Base-by-base conservation (phyloP, 2,329 filamentous ascomycete genomes). In the Delphinella strobiligena region DNA sequence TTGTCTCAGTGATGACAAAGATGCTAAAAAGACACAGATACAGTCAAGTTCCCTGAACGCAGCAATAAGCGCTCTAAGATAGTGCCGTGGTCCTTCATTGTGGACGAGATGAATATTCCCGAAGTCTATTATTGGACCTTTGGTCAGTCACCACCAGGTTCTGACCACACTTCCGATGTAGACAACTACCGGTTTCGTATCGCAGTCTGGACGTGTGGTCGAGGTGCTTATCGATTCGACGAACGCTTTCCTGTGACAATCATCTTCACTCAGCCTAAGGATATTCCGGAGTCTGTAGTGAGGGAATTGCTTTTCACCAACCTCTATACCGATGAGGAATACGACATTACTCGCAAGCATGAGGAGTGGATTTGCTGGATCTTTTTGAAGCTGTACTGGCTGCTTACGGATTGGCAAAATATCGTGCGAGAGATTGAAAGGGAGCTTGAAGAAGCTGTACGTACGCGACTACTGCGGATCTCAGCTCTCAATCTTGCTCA, bases 61-160 rank as follows among this genome's bases (percentile, higher is more conserved):
- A 52, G 54, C 16, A 53, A 46, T 36, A 54, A 54, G 34, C 47
- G 51, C 3, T 51, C 50, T 3, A 47, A 47, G 22, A 49, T 48
- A 30, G 51, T 56, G 10, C 56, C 58, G 0, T 60, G 57, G 57
- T 55, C 55, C 0, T 61, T 60, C 41, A 52, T 61, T 24, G 48
- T 58, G 12, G 56, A 61, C 35, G 53, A 61, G 17, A 54, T 61
- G 52, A 61, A 61, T 16, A 50, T 61, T 2, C 56, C 58, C 3
- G 53, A 60, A 30, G 57, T 60, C n/a, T 61, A 55, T 44, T 58
- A 53, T 41, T 60, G 58, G 58, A 55, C 53, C 5, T 55, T 58
- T 9, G 52, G 45, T n/a, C 47, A 54, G 42, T 43, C 53, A 3
- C 54, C 54, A 29, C 54, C 54, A 4, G 45, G 41, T 5, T 45